These are phyloP conservation scores for Citropsis articulata DNA, from an alignment of 345 rosid genomes.

Conservation along the genomic window DNA sequence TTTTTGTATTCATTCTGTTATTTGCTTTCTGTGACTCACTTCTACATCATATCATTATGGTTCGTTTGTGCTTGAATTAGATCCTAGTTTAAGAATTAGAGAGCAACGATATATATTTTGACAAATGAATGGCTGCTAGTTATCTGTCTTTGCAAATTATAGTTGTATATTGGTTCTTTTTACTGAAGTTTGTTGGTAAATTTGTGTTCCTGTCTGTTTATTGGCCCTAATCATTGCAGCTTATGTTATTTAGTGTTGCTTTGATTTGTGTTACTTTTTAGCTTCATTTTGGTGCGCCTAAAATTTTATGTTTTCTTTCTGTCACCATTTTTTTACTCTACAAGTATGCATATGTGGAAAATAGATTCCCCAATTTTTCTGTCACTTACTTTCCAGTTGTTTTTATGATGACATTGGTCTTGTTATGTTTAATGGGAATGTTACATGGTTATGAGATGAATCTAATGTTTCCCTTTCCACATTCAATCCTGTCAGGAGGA, in stretches of 20 bases:
- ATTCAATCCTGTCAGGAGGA: constrained; percentile 59
- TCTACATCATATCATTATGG: neutral
- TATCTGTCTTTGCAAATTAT: neutral
- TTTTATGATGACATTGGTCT: neutral
- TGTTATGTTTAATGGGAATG: neutral
- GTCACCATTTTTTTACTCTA: neutral
- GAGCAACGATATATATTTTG: neutral
- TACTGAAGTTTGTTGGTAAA: neutral
- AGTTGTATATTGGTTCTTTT: neutral
- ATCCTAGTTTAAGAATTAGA: neutral
- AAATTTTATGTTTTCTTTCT: neutral
- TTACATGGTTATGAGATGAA: neutral
- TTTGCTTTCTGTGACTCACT: neutral
- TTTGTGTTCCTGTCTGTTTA: no score
- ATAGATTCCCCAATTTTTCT: neutral
- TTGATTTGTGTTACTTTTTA: no score
- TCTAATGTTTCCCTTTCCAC: neutral
- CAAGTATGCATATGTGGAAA: no score
- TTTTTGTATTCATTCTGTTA: neutral
- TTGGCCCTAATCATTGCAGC: no score
- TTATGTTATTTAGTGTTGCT: no score
- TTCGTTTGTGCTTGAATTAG: neutral
- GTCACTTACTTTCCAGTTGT: neutral
- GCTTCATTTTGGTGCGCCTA: no score
- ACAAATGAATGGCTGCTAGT: neutral